Base-by-base conservation (phyloP, 345 rosid species). In the Balakata baccata region DNA sequence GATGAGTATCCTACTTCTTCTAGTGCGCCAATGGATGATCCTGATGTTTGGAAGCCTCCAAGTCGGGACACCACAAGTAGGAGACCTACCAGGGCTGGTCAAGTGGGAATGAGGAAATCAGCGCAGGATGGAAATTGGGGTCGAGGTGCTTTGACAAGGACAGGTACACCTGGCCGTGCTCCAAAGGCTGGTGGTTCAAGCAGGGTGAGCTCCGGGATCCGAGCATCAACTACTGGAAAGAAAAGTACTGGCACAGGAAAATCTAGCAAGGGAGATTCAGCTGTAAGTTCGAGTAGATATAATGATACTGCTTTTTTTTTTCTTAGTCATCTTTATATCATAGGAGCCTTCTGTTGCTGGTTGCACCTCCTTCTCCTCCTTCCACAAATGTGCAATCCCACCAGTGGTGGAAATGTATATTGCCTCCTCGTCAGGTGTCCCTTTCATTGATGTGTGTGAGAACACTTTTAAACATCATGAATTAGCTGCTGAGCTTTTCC, bases 1-100 rank as follows among this genome's bases (percentile, higher is more conserved):
- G 99, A 93, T 83, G 99, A 96, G 87, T 96, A 93, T 80, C 97
- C 94, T 1, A 87, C 95, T 71, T 93, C 99, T 11, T 96, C 97
- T 3, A 88, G 90, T 75, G 88, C 83, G 76, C 82, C 94, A 7
- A 81, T 93, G 82, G 98, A 93, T 81, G 99, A 96, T 75, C 99
- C 98, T 81, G 99, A 96, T 90, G 98, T 96, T 41, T 96, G 99
- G 99, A 85, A 97, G 87, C 98, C 98, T n/a, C 99, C 96, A 7
- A 93, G 94, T 46, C 88, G 93, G 56, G 99, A 93, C 71, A 81
- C 89, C 64, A 3, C 86, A 2, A 84, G 76, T 69, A 86, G 98
- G 79, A 88, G 99, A 85, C 87, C 99, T 4, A 73, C 84, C 0
- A 90, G 99, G 84, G 68, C 91, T 81, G 92, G 89, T 75, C 96